Conservation (phyloP, 2,329 filamentous ascomycete species). For the Blastomyces parvus region DNA sequence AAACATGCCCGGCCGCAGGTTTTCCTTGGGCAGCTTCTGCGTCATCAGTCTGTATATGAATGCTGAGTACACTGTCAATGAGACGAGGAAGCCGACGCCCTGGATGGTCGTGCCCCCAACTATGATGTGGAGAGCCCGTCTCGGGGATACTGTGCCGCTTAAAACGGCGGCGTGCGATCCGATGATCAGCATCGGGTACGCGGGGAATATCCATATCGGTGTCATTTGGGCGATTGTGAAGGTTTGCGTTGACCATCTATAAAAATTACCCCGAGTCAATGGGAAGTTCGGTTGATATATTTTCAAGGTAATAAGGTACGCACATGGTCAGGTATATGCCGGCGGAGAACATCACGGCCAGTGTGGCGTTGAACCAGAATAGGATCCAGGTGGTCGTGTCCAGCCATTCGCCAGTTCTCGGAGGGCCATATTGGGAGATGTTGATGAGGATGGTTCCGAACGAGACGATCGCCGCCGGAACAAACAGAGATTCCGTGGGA, state of each 20-base stretch:
- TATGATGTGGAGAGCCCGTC: conserved; percentile 45
- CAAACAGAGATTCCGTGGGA: conserved; percentile 68
- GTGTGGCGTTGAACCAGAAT: conserved; percentile 63
- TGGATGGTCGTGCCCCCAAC: conserved; percentile 52
- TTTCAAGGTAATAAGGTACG: not conserved
- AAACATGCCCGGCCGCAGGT: conserved; percentile 72
- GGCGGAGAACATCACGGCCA: conserved; percentile 59
- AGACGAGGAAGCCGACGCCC: conserved; percentile 55
- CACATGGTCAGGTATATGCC: conserved; percentile 66
- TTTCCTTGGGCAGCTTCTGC: conserved; percentile 69
- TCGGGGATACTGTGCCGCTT: conserved; percentile 38
- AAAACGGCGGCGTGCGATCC: conserved; percentile 61
- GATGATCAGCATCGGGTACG: conserved; percentile 68
- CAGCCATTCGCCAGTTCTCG: conserved; percentile 55
- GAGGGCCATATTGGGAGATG: conserved; percentile 63
- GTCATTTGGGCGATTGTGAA: conserved; percentile 77
- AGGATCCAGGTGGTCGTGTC: conserved; percentile 51
- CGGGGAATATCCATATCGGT: conserved; percentile 79
- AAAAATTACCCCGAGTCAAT: not conserved
- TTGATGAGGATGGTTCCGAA: conserved; percentile 70
- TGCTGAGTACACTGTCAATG: conserved; percentile 71
- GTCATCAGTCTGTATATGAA: conserved; percentile 85
- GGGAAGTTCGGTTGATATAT: not conserved
- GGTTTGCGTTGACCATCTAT: conserved; percentile 53
- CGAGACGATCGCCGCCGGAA: conserved; percentile 59